Evolutionary conservation across 768 basidiomycete species (phyloP).

Genomic region (Sistotremastrum suecicum): DNA sequence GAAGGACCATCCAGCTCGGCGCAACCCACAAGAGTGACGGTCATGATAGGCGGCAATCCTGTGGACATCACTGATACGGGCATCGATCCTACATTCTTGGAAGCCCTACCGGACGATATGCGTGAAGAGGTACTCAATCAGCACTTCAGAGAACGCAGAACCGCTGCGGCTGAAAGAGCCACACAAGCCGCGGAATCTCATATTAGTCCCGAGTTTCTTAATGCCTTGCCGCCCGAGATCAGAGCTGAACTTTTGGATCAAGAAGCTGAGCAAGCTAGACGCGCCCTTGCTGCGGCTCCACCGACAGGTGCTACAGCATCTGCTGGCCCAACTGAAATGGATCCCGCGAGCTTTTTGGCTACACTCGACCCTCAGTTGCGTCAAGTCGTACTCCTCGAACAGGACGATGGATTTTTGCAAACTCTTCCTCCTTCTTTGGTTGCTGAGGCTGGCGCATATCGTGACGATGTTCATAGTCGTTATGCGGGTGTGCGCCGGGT

Average conservation of each 20-base stretch:
- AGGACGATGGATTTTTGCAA: constrained; percentile 73
- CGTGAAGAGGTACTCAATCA: constrained; percentile 96
- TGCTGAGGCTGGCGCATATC: constrained; percentile 64
- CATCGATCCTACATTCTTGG: constrained; percentile 95
- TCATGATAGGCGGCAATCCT: constrained; percentile 80
- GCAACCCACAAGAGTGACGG: constrained; percentile 44
- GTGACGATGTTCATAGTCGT: constrained; percentile 35
- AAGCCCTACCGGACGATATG: constrained; percentile 97
- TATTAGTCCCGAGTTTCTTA: constrained; percentile 90
- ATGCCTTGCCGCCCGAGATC: constrained; percentile 91
- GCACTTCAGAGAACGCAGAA: constrained; percentile 84
- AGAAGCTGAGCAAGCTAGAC: constrained; percentile 70
- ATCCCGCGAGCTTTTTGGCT: constrained; percentile 83
- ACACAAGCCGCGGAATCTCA: constrained; percentile 55
- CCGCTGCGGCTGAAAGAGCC: constrained; percentile 50
- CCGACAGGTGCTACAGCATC: constrained; percentile 16
- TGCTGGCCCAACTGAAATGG: constrained; percentile 50
- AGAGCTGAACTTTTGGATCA: constrained; percentile 95
- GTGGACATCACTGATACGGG: constrained; percentile 99
- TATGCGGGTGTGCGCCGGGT: constrained; percentile 14
- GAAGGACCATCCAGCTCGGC: constrained; percentile 15
- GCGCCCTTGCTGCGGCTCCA: constrained; percentile 17
- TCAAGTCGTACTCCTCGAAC: constrained; percentile 81
- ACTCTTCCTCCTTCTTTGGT: constrained; percentile 75
- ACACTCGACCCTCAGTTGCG: constrained; percentile 82